Conservation (phyloP, 192 early-diverging fungal genomes). For the Podila epicladia region DNA sequence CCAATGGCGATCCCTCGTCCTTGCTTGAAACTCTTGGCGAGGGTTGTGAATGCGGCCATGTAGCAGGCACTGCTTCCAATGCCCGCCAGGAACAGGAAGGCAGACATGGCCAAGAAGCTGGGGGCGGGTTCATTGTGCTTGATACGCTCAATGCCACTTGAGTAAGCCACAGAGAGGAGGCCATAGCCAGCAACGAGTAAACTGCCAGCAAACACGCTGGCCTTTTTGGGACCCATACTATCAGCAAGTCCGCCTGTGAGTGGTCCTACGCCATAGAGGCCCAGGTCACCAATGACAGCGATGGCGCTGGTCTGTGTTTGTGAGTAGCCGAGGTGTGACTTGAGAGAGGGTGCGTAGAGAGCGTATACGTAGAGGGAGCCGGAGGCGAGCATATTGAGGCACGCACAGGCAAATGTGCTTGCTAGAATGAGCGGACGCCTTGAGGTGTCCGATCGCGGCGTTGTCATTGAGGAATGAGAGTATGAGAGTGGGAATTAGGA, state of each 20-base stretch:
- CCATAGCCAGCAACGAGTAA: constrained; percentile 21
- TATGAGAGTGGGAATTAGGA: background rate
- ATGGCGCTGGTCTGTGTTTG: constrained; percentile 41
- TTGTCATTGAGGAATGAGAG: background rate
- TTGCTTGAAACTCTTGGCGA: constrained; percentile 32
- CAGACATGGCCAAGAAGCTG: constrained; percentile 22
- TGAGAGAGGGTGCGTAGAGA: constrained; percentile 43
- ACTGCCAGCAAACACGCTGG: constrained; percentile 25
- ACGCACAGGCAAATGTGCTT: constrained; percentile 23
- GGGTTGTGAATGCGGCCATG: constrained; percentile 40
- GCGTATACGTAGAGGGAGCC: constrained; percentile 45
- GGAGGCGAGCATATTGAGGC: constrained; percentile 40
- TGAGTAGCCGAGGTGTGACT: constrained; percentile 21
- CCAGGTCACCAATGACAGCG: constrained; percentile 45
- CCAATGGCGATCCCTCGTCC: constrained; percentile 32
- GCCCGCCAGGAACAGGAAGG: constrained; percentile 28
- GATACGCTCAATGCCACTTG: constrained; percentile 15
- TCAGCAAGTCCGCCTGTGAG: constrained; percentile 35
- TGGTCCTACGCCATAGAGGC: constrained; percentile 51
- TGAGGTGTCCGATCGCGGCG: background rate
- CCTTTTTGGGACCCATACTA: constrained; percentile 25
- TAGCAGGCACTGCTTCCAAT: constrained; percentile 40
- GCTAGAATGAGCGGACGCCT: constrained; percentile 17
- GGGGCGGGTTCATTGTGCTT: constrained; percentile 3
- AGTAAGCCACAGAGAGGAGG: constrained; percentile 16